Evolutionary conservation across 805 yeast genomes (phyloP), one percentile per base, ranked within the genome.

Genomic region (Priceomyces medius): DNA sequence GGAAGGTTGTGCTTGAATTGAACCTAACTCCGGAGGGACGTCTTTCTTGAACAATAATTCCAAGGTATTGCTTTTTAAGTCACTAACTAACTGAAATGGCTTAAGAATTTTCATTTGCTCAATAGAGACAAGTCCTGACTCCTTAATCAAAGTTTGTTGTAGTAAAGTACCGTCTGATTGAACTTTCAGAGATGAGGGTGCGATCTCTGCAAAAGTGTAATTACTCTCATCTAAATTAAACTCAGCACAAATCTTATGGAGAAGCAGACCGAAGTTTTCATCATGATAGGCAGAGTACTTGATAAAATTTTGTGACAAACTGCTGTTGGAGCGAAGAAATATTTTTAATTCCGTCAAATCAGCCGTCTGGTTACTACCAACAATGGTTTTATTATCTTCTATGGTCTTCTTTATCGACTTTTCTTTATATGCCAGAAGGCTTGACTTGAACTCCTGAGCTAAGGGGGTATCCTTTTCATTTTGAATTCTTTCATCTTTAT

Each of bases 391-490:
- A 14, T 19, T 18, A 14, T 38, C 41, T 38, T 27, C 28, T n/a
- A 35, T 19, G 14, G 21, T 17, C 16, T 21, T 17, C 20, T 24
- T 35, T 6, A 12, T 19, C n/a, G 35, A 20, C 17, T 23, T 33
- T 27, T 32, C 37, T 20, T 23, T 14, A 20, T 9, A 21, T 9
- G 31, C 40, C 4, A 17, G 16, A 7, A 68, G 48, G 26, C 51
- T 56, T 24, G 53, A 58, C 40, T 49, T 61, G 41, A 66, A 63
- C 43, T 70, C 76, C 29, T 59, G 55, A 0, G 84, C 77, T 27
- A 79, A 63, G 3, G 90, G 88, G 0, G 86, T 75, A 4, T 62
- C 61, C 1, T 42, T 48, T 41, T 77, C 80, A 55, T 85, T 83
- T 20, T 51, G 53, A n/a, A 55, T 40, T 26, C 63, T 63, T 43